Conservation (phyloP, 2,329 filamentous ascomycete species). For the Diaporthe batatas region DNA sequence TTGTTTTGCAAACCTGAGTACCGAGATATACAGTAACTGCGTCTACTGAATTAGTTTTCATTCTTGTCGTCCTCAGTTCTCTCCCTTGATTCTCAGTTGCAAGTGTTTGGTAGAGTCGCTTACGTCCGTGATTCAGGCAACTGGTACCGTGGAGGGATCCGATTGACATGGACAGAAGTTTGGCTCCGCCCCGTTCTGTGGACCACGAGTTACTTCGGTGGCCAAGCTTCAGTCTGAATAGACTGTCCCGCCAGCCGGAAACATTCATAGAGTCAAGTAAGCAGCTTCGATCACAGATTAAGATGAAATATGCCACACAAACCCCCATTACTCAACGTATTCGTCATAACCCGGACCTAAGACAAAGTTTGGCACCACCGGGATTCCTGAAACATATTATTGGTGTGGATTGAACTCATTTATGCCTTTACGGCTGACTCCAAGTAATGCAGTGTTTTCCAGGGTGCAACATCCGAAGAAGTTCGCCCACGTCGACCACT, state of each 20-base stretch:
- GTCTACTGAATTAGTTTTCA: background rate
- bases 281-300: no score
- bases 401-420: background rate
- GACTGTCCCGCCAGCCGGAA: background rate
- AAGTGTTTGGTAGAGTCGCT: background rate
- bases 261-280: background rate
- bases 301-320: no score
- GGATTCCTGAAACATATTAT: no score
- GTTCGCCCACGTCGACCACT: background rate
- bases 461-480: background rate
- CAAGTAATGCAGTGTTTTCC: no score
- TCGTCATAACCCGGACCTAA: no score
- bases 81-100: background rate
- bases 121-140: background rate
- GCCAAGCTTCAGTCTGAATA: background rate
- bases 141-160: background rate
- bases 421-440: no score
- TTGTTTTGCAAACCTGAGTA: background rate
- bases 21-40: background rate
- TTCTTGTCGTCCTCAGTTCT: background rate
- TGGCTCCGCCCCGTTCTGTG: background rate
- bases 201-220: background rate
- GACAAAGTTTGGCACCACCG: no score
- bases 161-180: background rate
- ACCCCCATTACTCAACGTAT: no score